Evolutionary conservation across 2,329 filamentous ascomycete species (phyloP), one percentile per base, ranked within the genome.

Genomic region (Sclerotiophoma versabilis): DNA sequence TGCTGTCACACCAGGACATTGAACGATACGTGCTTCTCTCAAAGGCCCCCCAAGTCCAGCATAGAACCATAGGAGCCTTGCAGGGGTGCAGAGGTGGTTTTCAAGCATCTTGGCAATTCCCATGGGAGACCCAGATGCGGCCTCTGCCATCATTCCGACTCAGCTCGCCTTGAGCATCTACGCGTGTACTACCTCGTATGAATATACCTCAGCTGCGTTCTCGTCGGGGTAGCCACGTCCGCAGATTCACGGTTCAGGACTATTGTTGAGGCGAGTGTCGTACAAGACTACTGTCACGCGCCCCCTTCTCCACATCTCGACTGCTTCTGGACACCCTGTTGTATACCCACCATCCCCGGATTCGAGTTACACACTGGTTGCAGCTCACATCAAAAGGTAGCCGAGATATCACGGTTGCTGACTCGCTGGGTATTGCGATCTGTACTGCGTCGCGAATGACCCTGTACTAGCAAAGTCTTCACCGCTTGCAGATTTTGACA

Each of bases 401-500:
- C 27, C 20, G 7, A 19, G 22, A 20, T 19, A 29, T 26, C 32
- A 37, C 27, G 17, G 29, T 29, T 33, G 32, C 39, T 42, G 17
- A 33, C 29, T 47, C 29, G 38, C 46, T 47, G 33, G 25, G 41
- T 41, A 41, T 39, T n/a, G 51, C 39, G 45, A 45, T 26, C 49
- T 25, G 26, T 19, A 23, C 34, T 17, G 38, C 20, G 38, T 34
- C 19, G 30, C 37, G 15, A 19, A 41, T 37, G 37, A 46, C 37
- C 46, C 36, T 46, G 42, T 50, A 27, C 53, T 51, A 43, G 47
- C 53, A 56, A 39, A 56, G 33, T 56, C 38, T 56, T 51, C 47
- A 48, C 53, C 47, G 47, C 53, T 51, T 56, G 41, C 53, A 56
- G 43, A 56, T 36, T 54, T 43, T 49, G 51, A 53, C 49, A 42